These are phyloP conservation scores for Clarireedia sp. DNA, from an alignment of 2,329 filamentous ascomycete species.

Conservation along the genomic window DNA sequence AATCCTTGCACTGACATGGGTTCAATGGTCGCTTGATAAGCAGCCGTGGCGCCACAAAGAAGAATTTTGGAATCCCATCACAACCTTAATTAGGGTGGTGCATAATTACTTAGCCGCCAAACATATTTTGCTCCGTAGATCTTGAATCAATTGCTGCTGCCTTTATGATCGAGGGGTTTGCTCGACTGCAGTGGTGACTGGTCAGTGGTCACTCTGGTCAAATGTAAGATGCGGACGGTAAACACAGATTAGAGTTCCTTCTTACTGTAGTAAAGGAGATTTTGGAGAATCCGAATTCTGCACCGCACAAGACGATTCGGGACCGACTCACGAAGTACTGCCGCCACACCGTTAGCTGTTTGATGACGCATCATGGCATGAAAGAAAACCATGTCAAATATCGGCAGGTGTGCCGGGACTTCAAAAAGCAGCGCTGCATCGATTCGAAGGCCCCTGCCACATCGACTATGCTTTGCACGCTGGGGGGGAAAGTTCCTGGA, in stretches of 20 bases:
- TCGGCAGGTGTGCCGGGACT: slow-evolving; percentile 8
- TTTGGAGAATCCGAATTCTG: background rate
- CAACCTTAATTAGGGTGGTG: too few relatives aligned
- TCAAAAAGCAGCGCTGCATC: slow-evolving; percentile 7
- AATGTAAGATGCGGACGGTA: too few relatives aligned
- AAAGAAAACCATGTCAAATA: slow-evolving; percentile 3
- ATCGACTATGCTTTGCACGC: background rate
- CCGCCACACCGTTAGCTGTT: slow-evolving; percentile 10
- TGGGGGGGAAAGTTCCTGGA: background rate
- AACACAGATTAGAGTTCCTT: background rate
- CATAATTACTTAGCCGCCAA: too few relatives aligned
- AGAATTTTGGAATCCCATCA: too few relatives aligned
- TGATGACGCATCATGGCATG: slow-evolving; percentile 9
- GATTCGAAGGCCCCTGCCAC: background rate
- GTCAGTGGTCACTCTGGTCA: too few relatives aligned
- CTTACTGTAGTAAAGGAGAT: background rate
- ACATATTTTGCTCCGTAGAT: too few relatives aligned
- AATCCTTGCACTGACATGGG: background rate
- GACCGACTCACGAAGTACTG: background rate
- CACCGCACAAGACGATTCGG: background rate
- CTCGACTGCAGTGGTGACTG: too few relatives aligned
- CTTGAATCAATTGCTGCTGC: too few relatives aligned
- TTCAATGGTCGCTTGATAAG: background rate
- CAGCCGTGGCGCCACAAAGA: background rate
- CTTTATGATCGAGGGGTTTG: too few relatives aligned